phyloP scores from a whole-genome alignment of 371 early-diverging fungal species.

The Mucor plumbeus region DNA sequence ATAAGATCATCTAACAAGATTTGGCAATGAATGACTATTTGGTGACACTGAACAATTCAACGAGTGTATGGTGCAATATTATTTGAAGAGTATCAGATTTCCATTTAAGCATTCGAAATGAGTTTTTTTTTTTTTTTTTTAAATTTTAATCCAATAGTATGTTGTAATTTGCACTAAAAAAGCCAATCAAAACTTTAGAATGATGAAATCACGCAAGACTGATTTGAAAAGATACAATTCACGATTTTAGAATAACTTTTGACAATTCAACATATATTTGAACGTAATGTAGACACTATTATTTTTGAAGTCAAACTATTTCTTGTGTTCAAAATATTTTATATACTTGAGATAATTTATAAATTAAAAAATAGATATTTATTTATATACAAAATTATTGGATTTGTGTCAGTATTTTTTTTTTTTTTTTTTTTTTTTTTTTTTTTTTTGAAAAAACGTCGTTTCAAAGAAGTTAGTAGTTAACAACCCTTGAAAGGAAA shows the following conservation, averaged over 20 bases:
- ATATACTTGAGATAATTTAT: background rate
- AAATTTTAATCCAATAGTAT: background rate
- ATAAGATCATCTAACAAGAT: no score
- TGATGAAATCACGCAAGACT: background rate
- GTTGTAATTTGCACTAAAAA: background rate
- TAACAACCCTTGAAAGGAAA: background rate
- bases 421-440: no score
- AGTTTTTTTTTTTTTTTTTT: background rate
- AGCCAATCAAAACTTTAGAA: background rate
- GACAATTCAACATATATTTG: background rate
- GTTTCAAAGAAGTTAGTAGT: background rate
- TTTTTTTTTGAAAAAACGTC: background rate
- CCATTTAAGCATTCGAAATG: background rate
- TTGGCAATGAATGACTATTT: background rate
- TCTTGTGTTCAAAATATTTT: background rate
- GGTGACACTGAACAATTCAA: background rate
- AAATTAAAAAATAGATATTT: background rate
- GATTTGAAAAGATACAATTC: constrained; percentile 2
- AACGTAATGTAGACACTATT: background rate
- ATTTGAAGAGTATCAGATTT: background rate
- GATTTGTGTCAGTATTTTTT: constrained; percentile 7
- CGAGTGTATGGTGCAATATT: background rate
- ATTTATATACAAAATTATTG: background rate
- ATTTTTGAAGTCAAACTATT: background rate
- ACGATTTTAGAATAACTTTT: background rate